Percentiles rank a stretch among this genome's conserved stretches.
Conservation (phyloP, 2,329 filamentous ascomycete species). For the Aspergillus cejpii region DNA sequence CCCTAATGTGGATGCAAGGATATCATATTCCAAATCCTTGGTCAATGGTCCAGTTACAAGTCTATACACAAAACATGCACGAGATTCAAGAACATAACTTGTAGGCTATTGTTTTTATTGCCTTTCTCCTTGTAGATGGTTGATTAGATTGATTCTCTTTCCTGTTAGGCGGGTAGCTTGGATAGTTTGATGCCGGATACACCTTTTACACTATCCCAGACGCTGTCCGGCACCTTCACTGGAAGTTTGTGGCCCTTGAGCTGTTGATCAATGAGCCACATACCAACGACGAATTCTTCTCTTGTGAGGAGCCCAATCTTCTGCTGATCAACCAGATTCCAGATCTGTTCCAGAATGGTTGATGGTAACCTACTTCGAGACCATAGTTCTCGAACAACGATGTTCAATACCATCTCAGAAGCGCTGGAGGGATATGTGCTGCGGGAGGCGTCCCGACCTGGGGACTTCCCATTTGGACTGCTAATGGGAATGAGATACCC, state of each 20-base stretch:
- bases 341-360: conserved; percentile 39
- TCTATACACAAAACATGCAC: neutral
- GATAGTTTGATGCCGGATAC: conserved; percentile 34
- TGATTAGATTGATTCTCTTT: conserved; percentile 4
- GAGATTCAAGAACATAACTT: no score
- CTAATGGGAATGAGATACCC: conserved; percentile 32
- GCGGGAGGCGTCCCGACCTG: conserved; percentile 7
- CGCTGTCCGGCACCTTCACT: conserved; percentile 40
- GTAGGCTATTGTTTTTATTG: neutral
- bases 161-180: neutral
- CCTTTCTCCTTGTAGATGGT: conserved; percentile 1
- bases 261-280: conserved; percentile 47
- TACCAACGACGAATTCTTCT: conserved; percentile 46
- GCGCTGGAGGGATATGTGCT: conserved; percentile 21
- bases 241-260: conserved; percentile 45
- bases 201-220: conserved; percentile 44
- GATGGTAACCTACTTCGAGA: conserved; percentile 40
- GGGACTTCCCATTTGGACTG: conserved; percentile 8
- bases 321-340: conserved; percentile 41
- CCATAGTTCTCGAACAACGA: conserved; percentile 47
- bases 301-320: conserved; percentile 34
- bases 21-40: neutral
- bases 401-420: conserved; percentile 40
- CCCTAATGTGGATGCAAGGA: neutral
- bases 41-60: neutral